These are phyloP conservation scores for Choiromyces venosus DNA, from an alignment of 495 filamentous ascomycete genomes.

Conservation along the genomic window DNA sequence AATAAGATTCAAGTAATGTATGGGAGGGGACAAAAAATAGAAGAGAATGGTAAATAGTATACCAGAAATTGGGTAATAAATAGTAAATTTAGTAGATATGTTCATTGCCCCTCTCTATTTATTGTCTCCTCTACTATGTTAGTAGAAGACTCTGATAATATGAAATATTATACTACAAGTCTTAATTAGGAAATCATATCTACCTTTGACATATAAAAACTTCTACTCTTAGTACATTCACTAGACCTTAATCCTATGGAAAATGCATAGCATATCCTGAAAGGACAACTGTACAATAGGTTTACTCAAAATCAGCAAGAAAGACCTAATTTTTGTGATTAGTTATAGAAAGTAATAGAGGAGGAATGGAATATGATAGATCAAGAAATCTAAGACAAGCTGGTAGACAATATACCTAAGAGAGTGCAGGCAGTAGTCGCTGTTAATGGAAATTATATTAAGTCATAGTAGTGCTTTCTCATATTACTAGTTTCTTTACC, in stretches of 20 bases:
- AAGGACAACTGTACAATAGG: constrained; percentile 2
- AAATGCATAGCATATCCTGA: constrained; percentile 7
- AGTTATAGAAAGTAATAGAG: constrained; percentile 7
- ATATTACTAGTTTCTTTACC: no score
- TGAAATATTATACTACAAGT: neutral
- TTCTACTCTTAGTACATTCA: constrained; percentile 12
- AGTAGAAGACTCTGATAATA: no score
- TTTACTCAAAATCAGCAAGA: constrained; percentile 1
- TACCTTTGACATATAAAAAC: constrained; percentile 7
- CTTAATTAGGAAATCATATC: neutral
- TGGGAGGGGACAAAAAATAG: no score
- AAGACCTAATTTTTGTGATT: constrained; percentile 9
- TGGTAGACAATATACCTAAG: constrained; percentile 10
- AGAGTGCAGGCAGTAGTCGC: no score
- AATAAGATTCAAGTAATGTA: constrained; percentile 3
- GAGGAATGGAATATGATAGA: constrained; percentile 17
- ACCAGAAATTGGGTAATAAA: no score
- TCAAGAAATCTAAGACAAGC: neutral
- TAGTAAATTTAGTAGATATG: no score
- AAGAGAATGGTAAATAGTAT: no score
- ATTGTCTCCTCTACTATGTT: no score
- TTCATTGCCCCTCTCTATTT: no score
- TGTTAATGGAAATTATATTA: constrained; percentile 6
- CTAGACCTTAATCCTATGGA: constrained; percentile 18
- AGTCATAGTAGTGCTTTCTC: constrained; percentile 6